These are phyloP conservation scores for Kitagawia praeruptora DNA, from an alignment of 129 eudicot species.

Conservation along the genomic window DNA sequence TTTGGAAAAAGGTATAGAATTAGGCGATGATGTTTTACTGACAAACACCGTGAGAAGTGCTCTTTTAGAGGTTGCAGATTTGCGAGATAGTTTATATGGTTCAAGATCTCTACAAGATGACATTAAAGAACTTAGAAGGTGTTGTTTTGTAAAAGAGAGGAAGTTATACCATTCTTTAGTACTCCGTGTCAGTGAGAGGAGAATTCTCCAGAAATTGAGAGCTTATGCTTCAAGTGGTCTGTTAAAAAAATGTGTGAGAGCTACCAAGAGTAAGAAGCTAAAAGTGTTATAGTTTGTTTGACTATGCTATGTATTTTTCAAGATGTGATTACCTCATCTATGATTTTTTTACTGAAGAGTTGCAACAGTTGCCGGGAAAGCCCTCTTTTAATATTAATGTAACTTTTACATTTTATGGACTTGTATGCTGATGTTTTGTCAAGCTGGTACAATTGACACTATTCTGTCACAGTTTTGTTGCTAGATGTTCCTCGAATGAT, in stretches of 20 bases:
- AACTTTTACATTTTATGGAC: neutral
- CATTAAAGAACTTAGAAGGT: constrained; percentile 26
- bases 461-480: neutral
- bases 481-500: neutral
- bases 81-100: constrained; percentile 62
- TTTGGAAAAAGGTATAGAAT: constrained; percentile 24
- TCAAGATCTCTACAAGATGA: constrained; percentile 44
- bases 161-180: constrained; percentile 63
- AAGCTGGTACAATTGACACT: neutral
- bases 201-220: constrained; percentile 62
- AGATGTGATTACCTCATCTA: neutral
- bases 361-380: neutral
- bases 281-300: constrained; percentile 14
- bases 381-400: neutral
- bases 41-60: constrained; percentile 47
- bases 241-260: constrained; percentile 13
- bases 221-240: constrained; percentile 28
- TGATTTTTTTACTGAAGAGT: neutral
- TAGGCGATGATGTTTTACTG: constrained; percentile 37
- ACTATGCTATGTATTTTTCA: neutral
- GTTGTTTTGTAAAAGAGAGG: constrained; percentile 30
- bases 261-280: constrained; percentile 23
- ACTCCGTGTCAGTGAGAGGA: constrained; percentile 72
- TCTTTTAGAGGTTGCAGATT: constrained; percentile 50
- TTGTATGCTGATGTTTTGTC: neutral